Base-by-base conservation (phyloP, 192 early-diverging fungal genomes). In the Coemansia sp. region DNA sequence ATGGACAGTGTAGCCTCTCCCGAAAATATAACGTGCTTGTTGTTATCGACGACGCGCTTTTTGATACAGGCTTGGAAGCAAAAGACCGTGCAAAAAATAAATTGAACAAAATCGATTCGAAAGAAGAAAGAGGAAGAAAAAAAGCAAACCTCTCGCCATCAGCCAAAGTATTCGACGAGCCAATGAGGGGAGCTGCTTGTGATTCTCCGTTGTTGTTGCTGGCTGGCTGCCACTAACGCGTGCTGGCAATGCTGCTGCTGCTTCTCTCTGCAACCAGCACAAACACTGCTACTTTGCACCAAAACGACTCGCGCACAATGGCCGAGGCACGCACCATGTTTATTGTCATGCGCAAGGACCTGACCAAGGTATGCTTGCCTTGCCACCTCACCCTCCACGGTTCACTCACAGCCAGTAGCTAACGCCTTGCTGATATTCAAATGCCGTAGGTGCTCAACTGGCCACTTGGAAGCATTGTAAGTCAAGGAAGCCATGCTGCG, bases 311-410 rank as follows among this genome's bases (percentile, higher is more conserved):
- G 10, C 32, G 19, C 15, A 19, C 26, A 35, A 80, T 80, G 76
- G 52, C 71, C n/a, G 86, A 90, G 29, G 86, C 85, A 15, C 79
- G 88, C 43, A 90, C 87, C 22, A 88, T 93, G 83, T 93, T 87
- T 56, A 84, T 93, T 59, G 85, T 91, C 38, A 82, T 93, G 58
- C 82, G 91, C 27, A 90, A 89, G 63, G 91, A 93, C 60, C 75
- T 93, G 6, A 73, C 81, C 39, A 89, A 90, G 82, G 89, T 88
- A 74, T 35, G 9, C 14, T 15, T 12, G 36, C 15, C 44, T 18
- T 10, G 19, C 34, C 58, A 54, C 48, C 44, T 32, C 12, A 7
- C 42, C 17, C 19, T 8, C 9, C 10, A 22, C 24, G 5, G 27
- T 11, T 24, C 12, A 50, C 27, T 5, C 22, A 12, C 38, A 15